phyloP scores from a whole-genome alignment of 2,329 filamentous ascomycete genomes.

The Xylaria sp. region DNA sequence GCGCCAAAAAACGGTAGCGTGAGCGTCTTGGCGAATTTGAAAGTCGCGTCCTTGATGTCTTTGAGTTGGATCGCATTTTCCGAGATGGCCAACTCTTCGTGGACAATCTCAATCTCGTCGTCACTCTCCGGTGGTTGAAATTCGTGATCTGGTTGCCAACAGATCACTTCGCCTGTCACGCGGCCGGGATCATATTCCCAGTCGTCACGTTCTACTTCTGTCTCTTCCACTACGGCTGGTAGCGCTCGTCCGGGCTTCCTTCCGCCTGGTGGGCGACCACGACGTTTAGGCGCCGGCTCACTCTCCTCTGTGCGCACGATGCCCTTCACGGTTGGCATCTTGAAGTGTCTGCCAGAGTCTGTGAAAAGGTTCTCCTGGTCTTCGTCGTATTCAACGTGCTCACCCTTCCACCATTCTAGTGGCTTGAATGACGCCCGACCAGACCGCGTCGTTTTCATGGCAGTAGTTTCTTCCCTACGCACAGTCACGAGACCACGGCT shows the following conservation, averaged over 20 bases:
- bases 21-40: slow-evolving; percentile 89
- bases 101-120: slow-evolving; percentile 64
- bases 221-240: slow-evolving; percentile 56
- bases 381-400: slow-evolving; percentile 76
- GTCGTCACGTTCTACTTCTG: slow-evolving; percentile 69
- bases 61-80: slow-evolving; percentile 66
- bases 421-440: slow-evolving; percentile 83
- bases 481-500: slow-evolving; percentile 65
- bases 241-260: slow-evolving; percentile 30
- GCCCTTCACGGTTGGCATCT: slow-evolving; percentile 78
- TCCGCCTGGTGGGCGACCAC: slow-evolving; percentile 41
- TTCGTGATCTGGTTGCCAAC: slow-evolving; percentile 71
- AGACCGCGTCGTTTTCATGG: slow-evolving; percentile 73
- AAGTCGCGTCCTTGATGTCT: slow-evolving; percentile 73
- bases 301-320: slow-evolving; percentile 78
- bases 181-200: slow-evolving; percentile 78
- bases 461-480: slow-evolving; percentile 61
- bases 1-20: slow-evolving; percentile 87
- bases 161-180: slow-evolving; percentile 70
- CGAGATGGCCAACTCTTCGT: slow-evolving; percentile 68
- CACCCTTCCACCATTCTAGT: slow-evolving; percentile 87
- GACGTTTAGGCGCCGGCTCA: slow-evolving; percentile 43
- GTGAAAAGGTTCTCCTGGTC: slow-evolving; percentile 61
- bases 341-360: slow-evolving; percentile 61
- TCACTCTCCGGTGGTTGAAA: slow-evolving; percentile 63